Evolutionary conservation across 148 eudicot genomes (phyloP).

Genomic region (Limonium bicolor): DNA sequence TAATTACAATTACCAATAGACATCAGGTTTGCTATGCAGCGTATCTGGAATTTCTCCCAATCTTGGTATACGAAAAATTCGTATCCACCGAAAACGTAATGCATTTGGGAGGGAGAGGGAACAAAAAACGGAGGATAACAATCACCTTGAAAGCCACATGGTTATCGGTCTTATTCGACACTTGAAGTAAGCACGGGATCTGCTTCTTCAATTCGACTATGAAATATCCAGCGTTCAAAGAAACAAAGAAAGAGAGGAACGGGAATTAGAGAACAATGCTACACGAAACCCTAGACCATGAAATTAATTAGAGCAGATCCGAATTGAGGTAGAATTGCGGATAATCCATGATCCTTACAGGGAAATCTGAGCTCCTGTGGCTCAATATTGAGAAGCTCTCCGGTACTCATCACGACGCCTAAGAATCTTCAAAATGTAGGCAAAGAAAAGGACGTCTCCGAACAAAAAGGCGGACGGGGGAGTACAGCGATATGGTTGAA

Average conservation of each 20-base stretch:
- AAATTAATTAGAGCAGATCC: background rate
- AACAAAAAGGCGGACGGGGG: no score
- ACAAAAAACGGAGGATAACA: background rate
- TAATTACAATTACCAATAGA: conserved; percentile 1
- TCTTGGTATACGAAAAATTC: background rate
- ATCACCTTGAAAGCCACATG: conserved; percentile 47
- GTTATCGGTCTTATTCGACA: conserved; percentile 23
- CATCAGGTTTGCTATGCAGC: background rate
- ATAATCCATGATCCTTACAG: conserved; percentile 9
- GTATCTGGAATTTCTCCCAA: no score
- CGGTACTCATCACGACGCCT: no score
- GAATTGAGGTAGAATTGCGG: background rate
- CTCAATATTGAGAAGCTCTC: conserved; percentile 20
- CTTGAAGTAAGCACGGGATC: conserved; percentile 26
- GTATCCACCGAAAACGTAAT: background rate
- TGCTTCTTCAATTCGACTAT: conserved; percentile 44
- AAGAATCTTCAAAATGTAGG: no score
- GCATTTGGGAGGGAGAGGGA: background rate
- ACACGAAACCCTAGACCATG: background rate
- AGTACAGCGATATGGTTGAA: no score
- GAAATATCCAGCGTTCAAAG: background rate
- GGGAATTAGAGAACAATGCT: background rate
- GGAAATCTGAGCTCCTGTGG: conserved; percentile 29
- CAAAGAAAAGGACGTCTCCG: no score
- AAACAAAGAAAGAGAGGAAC: background rate